phyloP scores from a whole-genome alignment of 1,284 basidiomycete genomes.

The Trametes versicolor region DNA sequence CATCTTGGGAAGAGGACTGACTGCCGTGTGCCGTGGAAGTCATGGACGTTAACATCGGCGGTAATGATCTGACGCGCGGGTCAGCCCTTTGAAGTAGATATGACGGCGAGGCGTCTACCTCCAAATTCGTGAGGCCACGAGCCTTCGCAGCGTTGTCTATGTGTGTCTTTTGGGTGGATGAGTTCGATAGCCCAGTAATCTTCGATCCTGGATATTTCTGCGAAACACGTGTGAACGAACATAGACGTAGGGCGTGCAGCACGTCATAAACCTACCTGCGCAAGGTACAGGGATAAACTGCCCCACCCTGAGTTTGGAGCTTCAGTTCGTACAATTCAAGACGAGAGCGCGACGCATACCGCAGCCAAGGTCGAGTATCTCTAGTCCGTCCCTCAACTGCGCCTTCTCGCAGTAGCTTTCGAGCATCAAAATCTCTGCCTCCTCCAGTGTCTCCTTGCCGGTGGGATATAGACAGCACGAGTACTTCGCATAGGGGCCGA shows the following conservation, averaged over 20 bases:
- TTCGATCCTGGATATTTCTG: slow-evolving; percentile 77
- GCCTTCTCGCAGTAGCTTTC: slow-evolving; percentile 79
- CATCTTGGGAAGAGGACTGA: slow-evolving; percentile 42
- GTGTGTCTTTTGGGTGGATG: slow-evolving; percentile 73
- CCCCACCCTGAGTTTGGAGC: slow-evolving; percentile 65
- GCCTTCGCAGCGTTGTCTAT: slow-evolving; percentile 68
- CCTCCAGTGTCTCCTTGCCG: slow-evolving; percentile 69
- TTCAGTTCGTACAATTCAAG: slow-evolving; percentile 3
- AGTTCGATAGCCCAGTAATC: slow-evolving; percentile 78
- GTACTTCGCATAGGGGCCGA: slow-evolving; percentile 74
- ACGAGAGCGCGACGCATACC: slow-evolving; percentile 48
- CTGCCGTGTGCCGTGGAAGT: slow-evolving; percentile 63
- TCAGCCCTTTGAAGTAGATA: background rate
- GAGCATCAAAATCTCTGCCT: slow-evolving; percentile 78
- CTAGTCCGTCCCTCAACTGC: slow-evolving; percentile 68
- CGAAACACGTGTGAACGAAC: background rate
- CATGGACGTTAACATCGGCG: slow-evolving; percentile 74
- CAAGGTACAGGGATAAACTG: slow-evolving; percentile 74
- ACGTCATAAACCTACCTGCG: slow-evolving; percentile 54
- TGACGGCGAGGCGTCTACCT: slow-evolving; percentile 45
- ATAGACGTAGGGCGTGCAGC: background rate
- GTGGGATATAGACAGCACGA: slow-evolving; percentile 79
- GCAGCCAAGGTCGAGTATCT: slow-evolving; percentile 80
- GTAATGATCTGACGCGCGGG: slow-evolving; percentile 63
- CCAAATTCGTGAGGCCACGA: slow-evolving; percentile 66